These are phyloP conservation scores for Sophora flavescens DNA, from an alignment of 306 rosid species.

Conservation along the genomic window DNA sequence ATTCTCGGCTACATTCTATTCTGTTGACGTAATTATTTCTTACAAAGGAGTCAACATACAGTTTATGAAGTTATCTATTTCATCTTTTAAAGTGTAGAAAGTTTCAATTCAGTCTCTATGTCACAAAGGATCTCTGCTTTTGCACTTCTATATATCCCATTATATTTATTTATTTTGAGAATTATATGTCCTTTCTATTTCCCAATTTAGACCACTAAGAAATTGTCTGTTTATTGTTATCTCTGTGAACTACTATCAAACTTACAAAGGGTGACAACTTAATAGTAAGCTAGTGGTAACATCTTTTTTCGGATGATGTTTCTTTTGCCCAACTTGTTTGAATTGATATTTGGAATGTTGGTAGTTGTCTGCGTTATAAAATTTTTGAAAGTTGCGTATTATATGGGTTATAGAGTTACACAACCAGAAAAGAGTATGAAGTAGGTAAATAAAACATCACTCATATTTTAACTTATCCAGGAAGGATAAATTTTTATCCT, in stretches of 20 bases:
- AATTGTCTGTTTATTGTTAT: background rate
- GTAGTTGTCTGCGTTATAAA: background rate
- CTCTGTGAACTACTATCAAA: background rate
- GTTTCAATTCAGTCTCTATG: background rate
- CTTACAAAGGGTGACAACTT: background rate
- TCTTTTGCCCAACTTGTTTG: background rate
- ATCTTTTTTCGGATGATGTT: background rate
- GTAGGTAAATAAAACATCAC: constrained; percentile 3
- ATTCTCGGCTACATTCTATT: background rate
- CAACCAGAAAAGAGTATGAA: background rate
- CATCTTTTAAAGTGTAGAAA: background rate
- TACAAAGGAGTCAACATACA: background rate
- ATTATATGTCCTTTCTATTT: too few relatives aligned
- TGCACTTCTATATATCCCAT: background rate
- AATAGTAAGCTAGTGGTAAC: background rate
- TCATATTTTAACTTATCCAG: background rate
- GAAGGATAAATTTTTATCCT: too few relatives aligned
- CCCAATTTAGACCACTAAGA: background rate
- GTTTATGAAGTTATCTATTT: background rate
- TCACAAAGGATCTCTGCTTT: background rate
- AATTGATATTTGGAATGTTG: background rate
- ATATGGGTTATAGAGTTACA: too few relatives aligned
- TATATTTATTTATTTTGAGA: background rate
- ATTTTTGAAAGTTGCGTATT: too few relatives aligned
- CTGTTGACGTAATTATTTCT: background rate